Percentiles rank a stretch among this genome's conserved stretches.
These are phyloP conservation scores for Murraya koenigii DNA, from an alignment of 345 rosid species.

Conservation along the genomic window DNA sequence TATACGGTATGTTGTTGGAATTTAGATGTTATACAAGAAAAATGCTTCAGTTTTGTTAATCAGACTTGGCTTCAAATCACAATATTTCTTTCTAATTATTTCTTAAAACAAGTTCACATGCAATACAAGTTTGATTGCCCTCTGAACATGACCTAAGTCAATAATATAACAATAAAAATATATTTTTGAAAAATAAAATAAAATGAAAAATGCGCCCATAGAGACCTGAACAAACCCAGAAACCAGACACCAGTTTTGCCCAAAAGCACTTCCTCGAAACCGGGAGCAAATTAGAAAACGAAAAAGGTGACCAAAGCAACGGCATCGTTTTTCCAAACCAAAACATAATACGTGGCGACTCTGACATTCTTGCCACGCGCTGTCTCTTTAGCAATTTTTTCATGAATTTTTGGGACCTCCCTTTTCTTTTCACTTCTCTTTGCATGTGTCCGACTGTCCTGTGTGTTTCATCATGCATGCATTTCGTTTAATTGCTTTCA, in stretches of 20 bases:
- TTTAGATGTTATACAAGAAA: no score
- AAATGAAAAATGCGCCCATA: conserved; percentile 10
- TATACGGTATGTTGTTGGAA: no score
- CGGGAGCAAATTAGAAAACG: not conserved
- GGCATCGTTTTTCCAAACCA: not conserved
- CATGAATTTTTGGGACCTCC: no score
- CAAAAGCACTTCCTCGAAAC: conserved; percentile 8
- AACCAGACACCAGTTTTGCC: conserved; percentile 10
- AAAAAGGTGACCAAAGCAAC: not conserved
- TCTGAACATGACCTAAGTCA: no score
- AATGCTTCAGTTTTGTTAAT: no score
- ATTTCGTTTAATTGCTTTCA: not conserved
- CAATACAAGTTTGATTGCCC: no score
- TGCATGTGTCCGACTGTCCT: not conserved
- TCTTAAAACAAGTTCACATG: no score
- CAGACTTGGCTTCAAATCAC: no score
- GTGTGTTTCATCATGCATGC: not conserved
- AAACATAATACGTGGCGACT: not conserved
- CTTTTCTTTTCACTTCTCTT: no score
- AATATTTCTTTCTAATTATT: no score
- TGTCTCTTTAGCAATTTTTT: not conserved
- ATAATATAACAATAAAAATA: no score
- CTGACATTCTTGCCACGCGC: not conserved
- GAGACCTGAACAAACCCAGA: not conserved
- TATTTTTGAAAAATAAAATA: no score